A percentile compares a stretch with the other conserved stretches of the same genome.
phyloP scores from a whole-genome alignment of 257 asterid genomes.

The Lithospermum erythrorhizon region DNA sequence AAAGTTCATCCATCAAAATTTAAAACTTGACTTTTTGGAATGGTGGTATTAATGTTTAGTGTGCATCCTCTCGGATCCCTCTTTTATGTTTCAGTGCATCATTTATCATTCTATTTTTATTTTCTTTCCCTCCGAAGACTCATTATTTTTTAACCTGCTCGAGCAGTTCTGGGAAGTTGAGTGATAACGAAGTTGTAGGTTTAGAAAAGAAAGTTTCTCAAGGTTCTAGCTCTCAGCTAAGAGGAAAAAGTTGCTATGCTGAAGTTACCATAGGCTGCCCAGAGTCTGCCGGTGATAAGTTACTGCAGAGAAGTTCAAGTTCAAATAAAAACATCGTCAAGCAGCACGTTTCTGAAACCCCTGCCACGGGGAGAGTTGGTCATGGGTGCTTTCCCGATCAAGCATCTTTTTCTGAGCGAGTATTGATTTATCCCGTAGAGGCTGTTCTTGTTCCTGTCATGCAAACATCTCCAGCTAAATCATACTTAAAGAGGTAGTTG shows the following conservation, averaged over 20 bases:
- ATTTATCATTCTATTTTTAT: slow-evolving; percentile 2
- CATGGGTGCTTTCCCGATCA: slow-evolving; percentile 45
- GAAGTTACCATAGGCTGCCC: slow-evolving; percentile 82
- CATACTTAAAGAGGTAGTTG: slow-evolving; percentile 77
- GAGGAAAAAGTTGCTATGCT: slow-evolving; percentile 72
- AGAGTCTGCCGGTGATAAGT: slow-evolving; percentile 26
- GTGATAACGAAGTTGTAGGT: slow-evolving; percentile 72
- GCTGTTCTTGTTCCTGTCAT: slow-evolving; percentile 92
- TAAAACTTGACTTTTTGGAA: no score
- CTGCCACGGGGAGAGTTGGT: slow-evolving; percentile 32
- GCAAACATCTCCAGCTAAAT: slow-evolving; percentile 80
- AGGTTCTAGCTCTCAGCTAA: slow-evolving; percentile 63
- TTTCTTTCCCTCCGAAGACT: not conserved
- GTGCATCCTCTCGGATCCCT: not conserved
- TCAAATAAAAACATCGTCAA: slow-evolving; percentile 32
- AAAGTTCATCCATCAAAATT: not conserved
- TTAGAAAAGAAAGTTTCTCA: slow-evolving; percentile 56
- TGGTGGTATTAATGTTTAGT: not conserved
- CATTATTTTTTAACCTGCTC: slow-evolving; percentile 15
- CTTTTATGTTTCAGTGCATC: not conserved
- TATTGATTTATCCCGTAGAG: slow-evolving; percentile 76
- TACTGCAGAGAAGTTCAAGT: slow-evolving; percentile 25
- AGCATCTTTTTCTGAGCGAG: slow-evolving; percentile 34
- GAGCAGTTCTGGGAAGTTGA: slow-evolving; percentile 70
- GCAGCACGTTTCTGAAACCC: slow-evolving; percentile 37